Evolutionary conservation across 78 protist genomes (phyloP).

Genomic region (Goniomonas avonlea): DNA sequence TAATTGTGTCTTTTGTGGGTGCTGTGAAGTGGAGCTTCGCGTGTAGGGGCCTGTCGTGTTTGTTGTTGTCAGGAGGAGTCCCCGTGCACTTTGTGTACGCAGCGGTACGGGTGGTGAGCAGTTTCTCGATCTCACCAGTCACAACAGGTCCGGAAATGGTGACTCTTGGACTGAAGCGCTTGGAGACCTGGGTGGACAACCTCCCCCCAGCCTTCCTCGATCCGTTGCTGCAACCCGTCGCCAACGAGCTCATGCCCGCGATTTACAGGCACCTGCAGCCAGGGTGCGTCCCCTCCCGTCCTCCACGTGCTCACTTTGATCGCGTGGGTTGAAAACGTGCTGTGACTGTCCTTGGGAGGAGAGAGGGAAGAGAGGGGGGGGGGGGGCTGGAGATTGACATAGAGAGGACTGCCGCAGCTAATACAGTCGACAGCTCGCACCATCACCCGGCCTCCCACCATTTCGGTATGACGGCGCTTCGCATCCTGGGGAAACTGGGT

Average conservation of each 20-base stretch:
- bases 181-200: slow-evolving; percentile 43
- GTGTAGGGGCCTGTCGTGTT: too few species aligned
- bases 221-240: slow-evolving; percentile 48
- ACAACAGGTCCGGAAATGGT: slow-evolving; percentile 3
- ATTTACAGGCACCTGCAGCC: slow-evolving; percentile 22
- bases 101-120: too few species aligned
- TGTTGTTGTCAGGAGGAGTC: too few species aligned
- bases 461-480: slow-evolving; percentile 36
- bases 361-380: too few species aligned
- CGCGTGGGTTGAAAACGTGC: neutral
- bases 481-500: slow-evolving; percentile 88
- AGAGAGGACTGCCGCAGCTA: too few species aligned
- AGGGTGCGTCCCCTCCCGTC: neutral
- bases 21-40: too few species aligned
- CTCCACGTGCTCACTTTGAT: neutral
- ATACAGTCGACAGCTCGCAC: too few species aligned
- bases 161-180: neutral
- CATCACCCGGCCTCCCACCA: neutral
- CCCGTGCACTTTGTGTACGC: too few species aligned
- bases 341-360: neutral
- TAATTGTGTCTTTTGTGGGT: slow-evolving; percentile 69
- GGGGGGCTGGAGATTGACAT: too few species aligned
- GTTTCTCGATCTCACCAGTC: too few species aligned
- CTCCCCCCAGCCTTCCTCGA: slow-evolving; percentile 64
- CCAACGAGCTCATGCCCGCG: slow-evolving; percentile 42